These are phyloP conservation scores for Monascus ruber DNA, from an alignment of 2,329 filamentous ascomycete genomes.

Conservation along the genomic window DNA sequence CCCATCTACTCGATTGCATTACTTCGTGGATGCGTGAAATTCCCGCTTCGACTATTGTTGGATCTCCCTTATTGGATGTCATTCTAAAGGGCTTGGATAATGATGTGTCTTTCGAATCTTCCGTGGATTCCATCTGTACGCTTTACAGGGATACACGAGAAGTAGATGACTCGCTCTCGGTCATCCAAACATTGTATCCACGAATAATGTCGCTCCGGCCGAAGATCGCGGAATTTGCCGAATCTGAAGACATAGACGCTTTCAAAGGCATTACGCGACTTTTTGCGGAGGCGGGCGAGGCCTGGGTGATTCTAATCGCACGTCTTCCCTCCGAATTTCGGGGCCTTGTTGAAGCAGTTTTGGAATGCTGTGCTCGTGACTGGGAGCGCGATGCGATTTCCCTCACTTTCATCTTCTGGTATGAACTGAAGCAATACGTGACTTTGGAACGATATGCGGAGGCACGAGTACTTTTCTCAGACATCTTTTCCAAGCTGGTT, in stretches of 20 bases:
- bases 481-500: conserved; percentile 79
- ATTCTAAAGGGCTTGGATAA: conserved; percentile 66
- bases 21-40: conserved; percentile 96
- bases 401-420: conserved; percentile 95
- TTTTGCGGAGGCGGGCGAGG: conserved; percentile 84
- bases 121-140: conserved; percentile 83
- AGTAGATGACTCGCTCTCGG: conserved; percentile 75
- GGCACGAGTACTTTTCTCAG: conserved; percentile 62
- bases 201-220: conserved; percentile 64
- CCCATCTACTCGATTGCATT: conserved; percentile 85
- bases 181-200: conserved; percentile 74
- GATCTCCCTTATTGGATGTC: conserved; percentile 71
- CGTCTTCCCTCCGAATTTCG: conserved; percentile 72
- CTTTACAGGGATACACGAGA: conserved; percentile 88
- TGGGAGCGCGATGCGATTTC: conserved; percentile 83
- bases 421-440: conserved; percentile 92
- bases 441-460: conserved; percentile 81
- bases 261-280: conserved; percentile 84
- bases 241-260: conserved; percentile 71
- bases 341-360: conserved; percentile 72
- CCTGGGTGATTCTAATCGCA: conserved; percentile 87
- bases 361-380: conserved; percentile 85
- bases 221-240: conserved; percentile 62
- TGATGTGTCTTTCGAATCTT: conserved; percentile 71
- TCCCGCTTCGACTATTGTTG: conserved; percentile 68